Evolutionary conservation across 768 basidiomycete genomes (phyloP).

Genomic region (Ephemerocybe angulata): DNA sequence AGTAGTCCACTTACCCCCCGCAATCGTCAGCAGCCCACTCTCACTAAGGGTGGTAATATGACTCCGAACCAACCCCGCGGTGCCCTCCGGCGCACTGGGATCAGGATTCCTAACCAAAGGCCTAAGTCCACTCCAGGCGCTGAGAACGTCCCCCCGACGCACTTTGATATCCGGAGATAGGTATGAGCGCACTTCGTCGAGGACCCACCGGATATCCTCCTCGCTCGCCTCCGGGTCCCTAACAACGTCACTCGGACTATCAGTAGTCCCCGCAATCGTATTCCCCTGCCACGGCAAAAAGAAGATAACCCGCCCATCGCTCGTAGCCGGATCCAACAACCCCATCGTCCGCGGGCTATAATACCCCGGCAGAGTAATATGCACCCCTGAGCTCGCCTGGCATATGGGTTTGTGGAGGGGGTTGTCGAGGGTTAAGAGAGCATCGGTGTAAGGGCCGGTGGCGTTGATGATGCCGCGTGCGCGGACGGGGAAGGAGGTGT

Average conservation of each 20-base stretch:
- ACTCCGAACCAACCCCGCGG: constrained; percentile 86
- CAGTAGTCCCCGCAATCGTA: constrained; percentile 96
- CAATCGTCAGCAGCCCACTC: constrained; percentile 86
- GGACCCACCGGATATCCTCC: constrained; percentile 95
- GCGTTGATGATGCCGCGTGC: constrained; percentile 88
- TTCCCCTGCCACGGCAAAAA: constrained; percentile 99
- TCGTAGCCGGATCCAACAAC: constrained; percentile 90
- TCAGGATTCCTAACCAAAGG: constrained; percentile 83
- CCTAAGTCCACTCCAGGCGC: constrained; percentile 90
- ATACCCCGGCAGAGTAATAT: constrained; percentile 96
- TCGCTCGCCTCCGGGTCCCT: constrained; percentile 79
- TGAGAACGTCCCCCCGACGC: constrained; percentile 89
- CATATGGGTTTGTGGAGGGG: constrained; percentile 81
- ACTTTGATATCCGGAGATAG: constrained; percentile 91
- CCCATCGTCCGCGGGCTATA: constrained; percentile 96
- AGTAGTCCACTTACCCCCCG: constrained; percentile 99
- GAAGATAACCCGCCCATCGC: constrained; percentile 97
- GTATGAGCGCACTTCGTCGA: constrained; percentile 89
- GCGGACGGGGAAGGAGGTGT: not conserved
- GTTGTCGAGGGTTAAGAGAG: constrained; percentile 78
- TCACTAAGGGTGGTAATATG: constrained; percentile 86
- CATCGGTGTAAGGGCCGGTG: constrained; percentile 91
- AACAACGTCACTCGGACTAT: constrained; percentile 69
- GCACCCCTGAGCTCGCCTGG: constrained; percentile 87
- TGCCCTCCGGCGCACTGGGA: constrained; percentile 41